Conservation (phyloP, 108 stramenopile genomes). For the Cyclotella atomus region DNA sequence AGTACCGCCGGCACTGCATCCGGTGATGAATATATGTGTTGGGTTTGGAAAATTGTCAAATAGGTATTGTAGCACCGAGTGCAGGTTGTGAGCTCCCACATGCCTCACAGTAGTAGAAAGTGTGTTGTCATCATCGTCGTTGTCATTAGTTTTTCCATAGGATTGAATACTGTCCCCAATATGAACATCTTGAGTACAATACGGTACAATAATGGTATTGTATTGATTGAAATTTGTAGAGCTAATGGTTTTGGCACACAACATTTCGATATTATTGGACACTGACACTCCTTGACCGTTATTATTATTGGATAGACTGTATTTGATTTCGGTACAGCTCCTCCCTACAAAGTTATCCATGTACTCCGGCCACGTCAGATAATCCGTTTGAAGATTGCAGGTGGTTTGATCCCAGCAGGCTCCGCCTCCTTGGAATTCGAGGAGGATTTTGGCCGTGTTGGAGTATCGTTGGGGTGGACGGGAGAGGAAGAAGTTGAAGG, state of each 20-base stretch:
- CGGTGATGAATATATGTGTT: constrained; percentile 46
- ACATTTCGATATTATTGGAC: constrained; percentile 44
- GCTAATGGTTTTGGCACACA: constrained; percentile 45
- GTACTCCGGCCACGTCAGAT: constrained; percentile 34
- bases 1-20: constrained; percentile 56
- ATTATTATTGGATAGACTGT: constrained; percentile 5
- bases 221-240: constrained; percentile 49
- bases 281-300: too few species aligned
- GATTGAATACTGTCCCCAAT: constrained; percentile 36
- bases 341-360: constrained; percentile 41
- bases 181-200: constrained; percentile 64
- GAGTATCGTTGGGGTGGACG: constrained; percentile 37
- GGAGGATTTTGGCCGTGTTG: constrained; percentile 45
- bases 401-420: constrained; percentile 63
- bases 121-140: too few species aligned
- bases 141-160: constrained; percentile 13
- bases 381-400: constrained; percentile 37
- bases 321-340: constrained; percentile 39
- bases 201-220: constrained; percentile 59
- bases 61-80: constrained; percentile 31
- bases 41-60: constrained; percentile 47
- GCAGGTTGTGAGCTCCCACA: constrained; percentile 42
- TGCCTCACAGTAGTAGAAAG: constrained; percentile 31
- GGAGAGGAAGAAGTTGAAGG: constrained; percentile 53
- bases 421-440: constrained; percentile 67